Conservation (phyloP, 495 filamentous ascomycete genomes). For the Pyrenula aspistea region DNA sequence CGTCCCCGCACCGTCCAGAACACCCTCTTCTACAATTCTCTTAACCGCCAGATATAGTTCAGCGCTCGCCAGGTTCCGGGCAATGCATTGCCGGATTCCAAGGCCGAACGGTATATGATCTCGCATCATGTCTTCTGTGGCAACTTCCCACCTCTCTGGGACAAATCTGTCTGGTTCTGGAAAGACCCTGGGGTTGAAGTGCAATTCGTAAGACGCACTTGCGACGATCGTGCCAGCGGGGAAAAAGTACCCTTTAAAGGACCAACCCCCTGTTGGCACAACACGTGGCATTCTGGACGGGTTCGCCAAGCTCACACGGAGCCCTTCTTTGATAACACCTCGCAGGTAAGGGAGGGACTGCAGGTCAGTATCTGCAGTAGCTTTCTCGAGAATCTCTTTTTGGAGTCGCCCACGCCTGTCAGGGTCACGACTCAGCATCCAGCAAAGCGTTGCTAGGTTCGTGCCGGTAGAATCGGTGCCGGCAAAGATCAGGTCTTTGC, state of each 20-base stretch:
- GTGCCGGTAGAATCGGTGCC: constrained; percentile 33
- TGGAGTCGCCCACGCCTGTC: constrained; percentile 24
- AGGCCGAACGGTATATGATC: constrained; percentile 35
- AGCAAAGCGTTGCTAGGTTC: constrained; percentile 30
- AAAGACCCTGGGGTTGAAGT: constrained; percentile 31
- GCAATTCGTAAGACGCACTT: constrained; percentile 25
- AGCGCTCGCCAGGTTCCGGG: constrained; percentile 28
- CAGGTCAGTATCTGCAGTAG: constrained; percentile 14
- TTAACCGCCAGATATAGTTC: constrained; percentile 26
- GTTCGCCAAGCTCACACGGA: constrained; percentile 35
- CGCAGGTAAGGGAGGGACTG: constrained; percentile 25
- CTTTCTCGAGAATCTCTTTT: constrained; percentile 17
- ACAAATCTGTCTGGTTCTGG: constrained; percentile 27
- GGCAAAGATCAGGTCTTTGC: constrained; percentile 21
- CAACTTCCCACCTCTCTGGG: constrained; percentile 38
- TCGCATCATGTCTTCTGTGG: constrained; percentile 23
- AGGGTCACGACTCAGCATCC: constrained; percentile 25
- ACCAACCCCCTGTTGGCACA: constrained; percentile 27
- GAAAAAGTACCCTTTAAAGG: constrained; percentile 21
- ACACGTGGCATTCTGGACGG: constrained; percentile 34
- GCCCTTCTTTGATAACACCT: constrained; percentile 29
- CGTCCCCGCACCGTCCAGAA: constrained; percentile 26
- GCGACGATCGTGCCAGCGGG: constrained; percentile 33
- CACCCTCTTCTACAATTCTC: constrained; percentile 21
- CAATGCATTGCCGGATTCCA: constrained; percentile 37